Percentiles rank a stretch among this genome's conserved stretches.
phyloP scores from a whole-genome alignment of 2,329 filamentous ascomycete genomes.

The Cucurbitaria berberidis region DNA sequence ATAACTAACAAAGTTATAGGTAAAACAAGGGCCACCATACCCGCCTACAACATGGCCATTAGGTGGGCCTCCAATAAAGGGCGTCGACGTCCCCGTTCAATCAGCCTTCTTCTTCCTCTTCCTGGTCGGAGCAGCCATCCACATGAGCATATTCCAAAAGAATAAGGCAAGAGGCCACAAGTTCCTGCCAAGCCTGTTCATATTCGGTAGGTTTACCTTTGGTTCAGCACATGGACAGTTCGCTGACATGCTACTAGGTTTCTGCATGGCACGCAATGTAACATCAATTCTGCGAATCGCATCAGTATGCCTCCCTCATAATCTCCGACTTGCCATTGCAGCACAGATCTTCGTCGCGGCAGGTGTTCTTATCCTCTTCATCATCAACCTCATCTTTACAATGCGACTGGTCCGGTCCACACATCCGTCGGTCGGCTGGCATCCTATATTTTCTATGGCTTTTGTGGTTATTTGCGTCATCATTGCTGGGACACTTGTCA shows the following conservation, averaged over 20 bases:
- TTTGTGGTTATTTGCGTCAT: slow-evolving; percentile 67
- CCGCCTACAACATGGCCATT: slow-evolving; percentile 38
- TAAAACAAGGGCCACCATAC: slow-evolving; percentile 36
- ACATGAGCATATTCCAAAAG: slow-evolving; percentile 52
- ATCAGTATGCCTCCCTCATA: slow-evolving; percentile 40
- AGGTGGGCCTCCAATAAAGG: slow-evolving; percentile 47
- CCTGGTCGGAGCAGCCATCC: slow-evolving; percentile 45
- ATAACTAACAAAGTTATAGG: slow-evolving; percentile 20
- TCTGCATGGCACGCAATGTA: slow-evolving; percentile 52
- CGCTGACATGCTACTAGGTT: slow-evolving; percentile 31
- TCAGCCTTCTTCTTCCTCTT: slow-evolving; percentile 53
- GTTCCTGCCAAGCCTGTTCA: slow-evolving; percentile 49
- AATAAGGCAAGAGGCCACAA: slow-evolving; percentile 50
- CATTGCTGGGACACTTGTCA: slow-evolving; percentile 65
- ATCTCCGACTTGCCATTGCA: slow-evolving; percentile 59
- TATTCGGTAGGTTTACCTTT: slow-evolving; percentile 45
- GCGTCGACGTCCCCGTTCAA: slow-evolving; percentile 50
- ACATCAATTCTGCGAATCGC: slow-evolving; percentile 50
- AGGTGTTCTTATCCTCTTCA: slow-evolving; percentile 75
- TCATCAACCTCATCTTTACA: slow-evolving; percentile 78
- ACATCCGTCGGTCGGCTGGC: slow-evolving; percentile 76
- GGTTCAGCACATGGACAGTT: too few species aligned
- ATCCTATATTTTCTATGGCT: slow-evolving; percentile 54
- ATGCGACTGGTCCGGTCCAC: slow-evolving; percentile 77
- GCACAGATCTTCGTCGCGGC: slow-evolving; percentile 74